phyloP scores from a whole-genome alignment of 495 filamentous ascomycete genomes.

The Aspergillus nanangensis region DNA sequence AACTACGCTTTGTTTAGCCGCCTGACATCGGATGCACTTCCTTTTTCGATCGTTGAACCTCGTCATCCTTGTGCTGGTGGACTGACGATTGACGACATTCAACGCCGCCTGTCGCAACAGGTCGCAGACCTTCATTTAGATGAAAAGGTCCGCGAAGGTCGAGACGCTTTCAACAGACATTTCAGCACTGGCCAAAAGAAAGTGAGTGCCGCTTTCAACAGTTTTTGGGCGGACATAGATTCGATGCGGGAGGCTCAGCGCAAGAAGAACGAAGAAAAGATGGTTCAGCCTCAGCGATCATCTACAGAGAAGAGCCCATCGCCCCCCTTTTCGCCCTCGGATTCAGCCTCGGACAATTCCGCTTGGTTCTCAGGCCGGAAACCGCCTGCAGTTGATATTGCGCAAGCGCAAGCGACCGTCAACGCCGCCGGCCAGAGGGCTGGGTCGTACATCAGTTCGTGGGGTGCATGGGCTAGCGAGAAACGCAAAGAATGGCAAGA shows the following conservation, averaged over 20 bases:
- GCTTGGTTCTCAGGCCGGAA: slow-evolving; percentile 27
- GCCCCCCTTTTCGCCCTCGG: slow-evolving; percentile 17
- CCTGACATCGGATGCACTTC: slow-evolving; percentile 72
- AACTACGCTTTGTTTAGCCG: slow-evolving; percentile 82
- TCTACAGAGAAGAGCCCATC: slow-evolving; percentile 28
- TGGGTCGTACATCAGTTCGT: slow-evolving; percentile 84
- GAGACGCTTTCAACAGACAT: slow-evolving; percentile 74
- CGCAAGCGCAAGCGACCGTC: slow-evolving; percentile 63
- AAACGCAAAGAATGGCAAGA: slow-evolving; percentile 66
- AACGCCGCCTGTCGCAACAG: slow-evolving; percentile 82
- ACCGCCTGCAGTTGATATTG: slow-evolving; percentile 50
- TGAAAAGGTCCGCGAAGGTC: slow-evolving; percentile 71
- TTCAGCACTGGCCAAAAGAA: slow-evolving; percentile 80
- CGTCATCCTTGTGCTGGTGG: slow-evolving; percentile 93
- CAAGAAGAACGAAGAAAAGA: slow-evolving; percentile 58
- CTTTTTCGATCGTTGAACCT: slow-evolving; percentile 92
- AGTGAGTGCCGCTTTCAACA: slow-evolving; percentile 77
- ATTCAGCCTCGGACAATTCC: slow-evolving; percentile 12
- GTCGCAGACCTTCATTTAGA: slow-evolving; percentile 86
- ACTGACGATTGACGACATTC: slow-evolving; percentile 89
- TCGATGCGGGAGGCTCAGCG: slow-evolving; percentile 76
- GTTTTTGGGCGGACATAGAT: slow-evolving; percentile 86
- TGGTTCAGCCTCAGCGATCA: slow-evolving; percentile 29
- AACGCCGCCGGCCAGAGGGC: slow-evolving; percentile 68
- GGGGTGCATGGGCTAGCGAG: slow-evolving; percentile 92